Evolutionary conservation across 192 early-diverging fungal species (phyloP).

Genomic region (Backusella sp.): DNA sequence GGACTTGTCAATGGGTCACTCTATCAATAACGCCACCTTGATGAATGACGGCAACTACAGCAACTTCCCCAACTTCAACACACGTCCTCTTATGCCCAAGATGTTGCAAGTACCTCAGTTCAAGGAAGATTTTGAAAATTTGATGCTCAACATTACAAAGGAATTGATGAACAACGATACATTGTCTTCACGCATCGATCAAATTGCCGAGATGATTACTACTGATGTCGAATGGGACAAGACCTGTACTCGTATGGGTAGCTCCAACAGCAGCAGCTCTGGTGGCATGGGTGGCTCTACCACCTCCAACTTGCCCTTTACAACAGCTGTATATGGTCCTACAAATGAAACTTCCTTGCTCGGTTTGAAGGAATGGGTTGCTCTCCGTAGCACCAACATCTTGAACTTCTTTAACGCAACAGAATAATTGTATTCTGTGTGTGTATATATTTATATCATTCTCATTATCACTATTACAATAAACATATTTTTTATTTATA

Average conservation of each 20-base stretch:
- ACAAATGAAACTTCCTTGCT: background rate
- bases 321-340: background rate
- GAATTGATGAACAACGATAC: background rate
- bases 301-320: background rate
- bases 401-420: background rate
- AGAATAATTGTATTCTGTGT: background rate
- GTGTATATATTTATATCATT: background rate
- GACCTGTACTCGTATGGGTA: background rate
- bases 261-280: background rate
- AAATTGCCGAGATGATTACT: background rate
- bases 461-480: background rate
- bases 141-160: background rate
- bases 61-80: background rate
- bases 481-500: background rate
- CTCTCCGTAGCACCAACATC: background rate
- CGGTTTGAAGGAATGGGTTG: background rate
- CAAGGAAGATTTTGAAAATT: background rate
- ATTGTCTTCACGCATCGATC: background rate
- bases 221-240: conserved; percentile 12
- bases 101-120: conserved; percentile 4
- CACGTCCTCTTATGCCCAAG: background rate
- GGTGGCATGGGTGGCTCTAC: background rate
- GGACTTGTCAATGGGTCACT: background rate
- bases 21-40: background rate
- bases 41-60: background rate